Evolutionary conservation across 495 filamentous ascomycete species (phyloP), one percentile per base, ranked within the genome.

Genomic region (Hypoxylon crocopeplum): DNA sequence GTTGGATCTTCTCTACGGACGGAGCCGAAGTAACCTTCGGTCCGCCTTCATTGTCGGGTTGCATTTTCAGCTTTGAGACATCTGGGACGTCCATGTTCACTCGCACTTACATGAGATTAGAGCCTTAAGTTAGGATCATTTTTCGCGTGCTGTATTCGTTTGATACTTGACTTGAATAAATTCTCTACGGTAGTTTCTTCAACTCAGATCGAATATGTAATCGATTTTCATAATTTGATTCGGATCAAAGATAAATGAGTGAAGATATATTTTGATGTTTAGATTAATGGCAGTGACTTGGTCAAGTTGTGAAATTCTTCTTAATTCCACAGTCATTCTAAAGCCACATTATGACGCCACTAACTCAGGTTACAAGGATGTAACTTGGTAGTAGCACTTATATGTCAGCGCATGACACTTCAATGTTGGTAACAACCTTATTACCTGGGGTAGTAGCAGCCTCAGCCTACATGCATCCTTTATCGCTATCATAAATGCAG

Each of bases 1-100:
- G 59, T 42, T 77, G 62, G 36, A 82, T 74, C 48, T 79, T 78
- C 32, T 72, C 56, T 38, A 79, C 30, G 2, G 68, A 68, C 20
- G 45, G 41, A 3, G 50, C 47, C 21, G 57, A 36, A 13, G 44
- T 46, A 13, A 30, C 30, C 2, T n/a, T 24, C 13, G 61, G 33
- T 17, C n/a, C 27, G 11, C 15, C 29, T 24, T 22, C 34, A 5
- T 53, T 27, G n/a, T 19, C 37, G 15, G 27, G 30, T 25, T 41
- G 13, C 13, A 55, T 44, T 10, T 55, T 44, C 12, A 52, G 10
- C 5, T 47, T 56, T 3, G 56, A 61, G 38, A 63, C 30, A 49
- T 70, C 61, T 7, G 68, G 45, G 19, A 34, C 13, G 27, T 62
- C 64, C 68, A 65, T 68, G 24, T 44, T 49, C 39, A 11, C 29